Evolutionary conservation across 148 eudicot species (phyloP).

Genomic region (Silene uniflora): DNA sequence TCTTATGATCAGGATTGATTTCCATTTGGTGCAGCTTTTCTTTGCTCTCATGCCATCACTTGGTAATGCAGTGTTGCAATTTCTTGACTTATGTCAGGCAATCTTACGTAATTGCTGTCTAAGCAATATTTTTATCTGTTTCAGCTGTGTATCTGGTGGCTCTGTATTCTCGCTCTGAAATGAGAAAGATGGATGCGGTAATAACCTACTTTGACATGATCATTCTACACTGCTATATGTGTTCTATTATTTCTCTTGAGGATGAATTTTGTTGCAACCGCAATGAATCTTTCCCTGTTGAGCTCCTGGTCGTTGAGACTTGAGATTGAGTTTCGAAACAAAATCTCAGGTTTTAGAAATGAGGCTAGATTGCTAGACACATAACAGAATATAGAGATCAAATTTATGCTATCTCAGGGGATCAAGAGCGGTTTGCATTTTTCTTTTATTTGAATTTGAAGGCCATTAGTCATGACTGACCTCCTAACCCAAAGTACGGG

Average conservation of each 20-base stretch:
- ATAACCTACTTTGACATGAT: constrained; percentile 8
- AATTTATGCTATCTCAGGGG: too few relatives aligned
- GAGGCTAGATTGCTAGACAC: background rate
- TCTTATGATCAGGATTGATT: constrained; percentile 64
- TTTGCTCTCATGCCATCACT: constrained; percentile 83
- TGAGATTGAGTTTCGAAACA: background rate
- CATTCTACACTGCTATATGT: constrained; percentile 4
- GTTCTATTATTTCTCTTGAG: background rate
- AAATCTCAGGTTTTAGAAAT: background rate
- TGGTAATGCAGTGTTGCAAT: constrained; percentile 44
- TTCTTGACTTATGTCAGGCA: constrained; percentile 8
- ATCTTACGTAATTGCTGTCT: constrained; percentile 20
- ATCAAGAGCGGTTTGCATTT: too few relatives aligned
- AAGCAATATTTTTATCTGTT: constrained; percentile 26
- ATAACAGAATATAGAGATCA: too few relatives aligned
- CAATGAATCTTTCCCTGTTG: background rate
- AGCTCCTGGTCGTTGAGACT: background rate
- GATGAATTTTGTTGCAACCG: background rate
- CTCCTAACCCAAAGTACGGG: too few relatives aligned
- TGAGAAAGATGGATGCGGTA: constrained; percentile 85
- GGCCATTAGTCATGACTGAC: too few relatives aligned
- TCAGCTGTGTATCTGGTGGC: constrained; percentile 96
- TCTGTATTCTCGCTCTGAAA: constrained; percentile 72
- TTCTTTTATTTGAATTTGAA: too few relatives aligned
- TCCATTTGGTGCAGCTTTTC: constrained; percentile 86